Evolutionary conservation across 345 rosid genomes (phyloP), one percentile per base, ranked within the genome.

Genomic region (Euphorbia pulcherrima): DNA sequence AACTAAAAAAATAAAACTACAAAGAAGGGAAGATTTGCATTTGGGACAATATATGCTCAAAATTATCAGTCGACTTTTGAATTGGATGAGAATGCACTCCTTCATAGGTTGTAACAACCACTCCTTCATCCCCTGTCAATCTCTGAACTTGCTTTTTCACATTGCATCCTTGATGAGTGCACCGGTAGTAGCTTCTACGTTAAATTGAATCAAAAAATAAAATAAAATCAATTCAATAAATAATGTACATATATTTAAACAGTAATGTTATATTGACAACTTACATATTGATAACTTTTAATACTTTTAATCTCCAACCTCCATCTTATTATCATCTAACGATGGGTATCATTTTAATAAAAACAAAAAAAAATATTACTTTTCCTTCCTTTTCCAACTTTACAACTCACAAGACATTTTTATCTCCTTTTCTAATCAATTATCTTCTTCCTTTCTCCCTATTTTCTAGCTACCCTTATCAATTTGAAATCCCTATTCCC

Each of bases 91-190:
- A 71, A 41, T 76, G 79, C 60, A 62, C 50, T 50, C 79, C 79
- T 72, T 76, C 79, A 16, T 76, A 76, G 21, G 79, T 76, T 44
- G 79, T 76, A 39, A 71, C 61, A 53, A 76, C 79, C 18, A 76
- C 17, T 17, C 55, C 72, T 62, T 76, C 79, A 28, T 76, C 79
- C 46, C 65, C 62, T 5, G 75, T 76, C 57, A 71, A 50, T 67
- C 79, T 69, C 14, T 76, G 79, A 18, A 76, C 75, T 72, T 76
- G 79, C 27, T 76, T 76, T 23, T 76, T 76, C 60, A 76, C 79
- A 10, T 55, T 76, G 54, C 79, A 76, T 2, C 79, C 79, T 62
- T 71, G 69, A 57, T 76, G 69, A 9, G 79, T 76, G 18, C 79
- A 76, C 37, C 79, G 47, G 30, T 76, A 76, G 52, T 76, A 76